These are phyloP conservation scores for Marasmius fiardii DNA, from an alignment of 1,284 basidiomycete species.

Conservation along the genomic window DNA sequence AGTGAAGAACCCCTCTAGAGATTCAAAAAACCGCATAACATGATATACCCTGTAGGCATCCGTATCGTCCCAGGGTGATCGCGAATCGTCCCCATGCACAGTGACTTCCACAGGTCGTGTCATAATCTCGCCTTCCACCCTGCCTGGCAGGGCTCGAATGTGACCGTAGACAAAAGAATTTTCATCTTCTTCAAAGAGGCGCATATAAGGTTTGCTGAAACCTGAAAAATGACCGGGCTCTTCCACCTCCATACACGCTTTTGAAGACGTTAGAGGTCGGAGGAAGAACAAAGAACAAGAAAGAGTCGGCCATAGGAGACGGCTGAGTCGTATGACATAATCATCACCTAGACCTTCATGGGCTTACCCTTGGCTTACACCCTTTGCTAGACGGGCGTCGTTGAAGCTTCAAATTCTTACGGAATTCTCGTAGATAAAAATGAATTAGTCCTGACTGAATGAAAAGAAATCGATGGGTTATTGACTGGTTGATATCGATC, in stretches of 20 bases:
- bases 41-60: background rate
- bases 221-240: background rate
- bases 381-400: too few relatives aligned
- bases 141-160: background rate
- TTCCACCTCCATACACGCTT: conserved; percentile 12
- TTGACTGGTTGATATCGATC: too few relatives aligned
- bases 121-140: background rate
- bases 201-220: background rate
- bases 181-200: background rate
- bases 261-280: too few relatives aligned
- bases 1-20: background rate
- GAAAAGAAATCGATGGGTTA: too few relatives aligned
- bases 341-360: too few relatives aligned
- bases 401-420: too few relatives aligned
- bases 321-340: too few relatives aligned
- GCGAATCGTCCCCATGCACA: background rate
- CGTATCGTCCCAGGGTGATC: background rate
- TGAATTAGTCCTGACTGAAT: too few relatives aligned
- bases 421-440: too few relatives aligned
- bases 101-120: background rate
- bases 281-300: too few relatives aligned
- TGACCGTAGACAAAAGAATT: background rate
- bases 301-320: too few relatives aligned
- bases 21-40: background rate
- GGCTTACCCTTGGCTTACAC: too few relatives aligned